A percentile compares a stretch with the other conserved stretches of the same genome.
Evolutionary conservation across 2,329 filamentous ascomycete genomes (phyloP).

Genomic region (Cordyceps tenuipes): DNA sequence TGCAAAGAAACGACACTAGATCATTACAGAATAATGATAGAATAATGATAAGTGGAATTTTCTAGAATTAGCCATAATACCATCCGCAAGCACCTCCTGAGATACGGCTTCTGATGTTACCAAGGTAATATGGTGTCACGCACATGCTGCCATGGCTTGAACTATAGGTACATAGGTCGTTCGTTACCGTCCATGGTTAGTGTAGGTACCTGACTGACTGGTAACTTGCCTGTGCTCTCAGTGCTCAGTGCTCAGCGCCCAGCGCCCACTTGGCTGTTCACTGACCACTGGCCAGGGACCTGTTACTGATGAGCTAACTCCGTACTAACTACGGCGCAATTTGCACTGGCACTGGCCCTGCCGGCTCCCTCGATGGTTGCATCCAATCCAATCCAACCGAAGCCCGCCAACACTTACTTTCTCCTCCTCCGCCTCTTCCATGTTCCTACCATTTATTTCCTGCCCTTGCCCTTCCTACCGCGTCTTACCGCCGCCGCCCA

Average conservation of each 20-base stretch:
- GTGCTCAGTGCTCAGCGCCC: neutral
- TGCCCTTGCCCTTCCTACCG: neutral
- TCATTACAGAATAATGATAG: no score
- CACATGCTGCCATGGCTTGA: neutral
- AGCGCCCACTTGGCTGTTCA: neutral
- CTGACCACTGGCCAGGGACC: neutral
- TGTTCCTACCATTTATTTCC: neutral
- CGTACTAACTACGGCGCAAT: neutral
- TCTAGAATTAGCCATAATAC: no score
- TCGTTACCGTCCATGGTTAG: no score
- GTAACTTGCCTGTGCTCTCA: neutral
- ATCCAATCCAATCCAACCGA: neutral
- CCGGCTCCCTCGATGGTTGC: slow-evolving; percentile 3
- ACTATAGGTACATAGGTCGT: no score
- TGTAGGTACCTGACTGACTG: no score
- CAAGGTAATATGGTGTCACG: neutral
- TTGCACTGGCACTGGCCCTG: neutral
- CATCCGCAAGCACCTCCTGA: no score
- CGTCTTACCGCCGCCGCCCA: neutral
- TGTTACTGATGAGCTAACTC: no score
- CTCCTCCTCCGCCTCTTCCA: neutral
- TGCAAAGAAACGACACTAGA: no score
- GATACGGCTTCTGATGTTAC: neutral
- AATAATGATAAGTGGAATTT: no score
- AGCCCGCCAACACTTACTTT: neutral